These are phyloP conservation scores for Dothistroma septosporum DNA, from an alignment of 2,329 filamentous ascomycete genomes.

Conservation along the genomic window DNA sequence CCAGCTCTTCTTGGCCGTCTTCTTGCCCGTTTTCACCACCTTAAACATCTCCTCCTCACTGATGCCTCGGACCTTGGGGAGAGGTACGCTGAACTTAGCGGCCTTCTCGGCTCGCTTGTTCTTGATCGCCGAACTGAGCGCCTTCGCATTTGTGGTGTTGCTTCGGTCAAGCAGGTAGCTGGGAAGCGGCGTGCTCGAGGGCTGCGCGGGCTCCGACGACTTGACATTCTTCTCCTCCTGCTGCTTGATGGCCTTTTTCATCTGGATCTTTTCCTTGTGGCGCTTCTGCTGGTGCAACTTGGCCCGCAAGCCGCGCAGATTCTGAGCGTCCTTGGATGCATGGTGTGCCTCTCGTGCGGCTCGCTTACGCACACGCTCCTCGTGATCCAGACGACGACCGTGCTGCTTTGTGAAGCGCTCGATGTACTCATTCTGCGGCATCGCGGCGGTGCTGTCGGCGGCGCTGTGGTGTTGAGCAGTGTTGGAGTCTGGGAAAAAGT, in stretches of 20 bases:
- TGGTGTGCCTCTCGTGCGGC: conserved; percentile 85
- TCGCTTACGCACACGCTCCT: conserved; percentile 84
- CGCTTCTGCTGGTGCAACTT: conserved; percentile 93
- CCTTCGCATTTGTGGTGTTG: conserved; percentile 65
- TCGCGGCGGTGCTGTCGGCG: conserved; percentile 27
- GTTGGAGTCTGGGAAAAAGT: neutral
- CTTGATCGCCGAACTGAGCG: conserved; percentile 82
- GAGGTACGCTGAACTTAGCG: conserved; percentile 83
- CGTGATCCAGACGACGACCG: conserved; percentile 64
- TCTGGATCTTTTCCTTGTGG: conserved; percentile 96
- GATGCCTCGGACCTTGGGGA: conserved; percentile 92
- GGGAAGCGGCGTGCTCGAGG: conserved; percentile 75
- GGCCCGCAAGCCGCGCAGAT: conserved; percentile 82
- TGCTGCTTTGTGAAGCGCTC: conserved; percentile 69
- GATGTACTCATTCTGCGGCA: conserved; percentile 77
- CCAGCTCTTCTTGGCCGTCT: conserved; percentile 79
- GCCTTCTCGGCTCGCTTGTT: conserved; percentile 93
- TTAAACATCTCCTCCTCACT: conserved; percentile 97
- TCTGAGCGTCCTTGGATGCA: conserved; percentile 84
- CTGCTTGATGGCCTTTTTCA: conserved; percentile 89
- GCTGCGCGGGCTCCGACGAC: conserved; percentile 70
- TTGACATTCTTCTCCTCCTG: conserved; percentile 97
- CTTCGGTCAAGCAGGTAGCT: conserved; percentile 90
- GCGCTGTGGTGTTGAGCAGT: conserved; percentile 2
- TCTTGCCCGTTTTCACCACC: conserved; percentile 93